Conservation (phyloP, 202 grass and related monocot species). For the Eragrostis tef region DNA sequence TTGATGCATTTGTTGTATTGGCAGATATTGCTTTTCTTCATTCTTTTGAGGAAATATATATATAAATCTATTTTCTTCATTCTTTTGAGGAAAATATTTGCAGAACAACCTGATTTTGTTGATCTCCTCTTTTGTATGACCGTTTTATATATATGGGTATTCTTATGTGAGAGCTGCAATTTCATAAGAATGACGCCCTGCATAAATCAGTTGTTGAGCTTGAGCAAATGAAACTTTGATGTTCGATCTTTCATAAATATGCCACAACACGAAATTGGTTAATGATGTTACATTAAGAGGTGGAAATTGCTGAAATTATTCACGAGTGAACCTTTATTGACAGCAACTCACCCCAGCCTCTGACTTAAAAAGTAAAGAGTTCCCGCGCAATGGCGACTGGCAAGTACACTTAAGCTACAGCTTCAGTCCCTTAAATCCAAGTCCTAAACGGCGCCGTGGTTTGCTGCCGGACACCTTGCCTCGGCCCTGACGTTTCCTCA, state of each 20-base stretch:
- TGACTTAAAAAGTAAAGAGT: too few species aligned
- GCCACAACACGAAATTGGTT: background rate
- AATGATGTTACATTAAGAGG: background rate
- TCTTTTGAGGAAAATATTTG: background rate
- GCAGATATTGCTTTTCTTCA: background rate
- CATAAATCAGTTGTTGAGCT: background rate
- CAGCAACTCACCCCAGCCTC: too few species aligned
- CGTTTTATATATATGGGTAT: background rate
- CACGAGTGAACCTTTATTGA: background rate
- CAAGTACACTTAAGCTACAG: background rate
- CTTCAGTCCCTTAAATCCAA: background rate
- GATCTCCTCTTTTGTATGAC: background rate
- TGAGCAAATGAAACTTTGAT: background rate
- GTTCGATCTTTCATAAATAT: background rate
- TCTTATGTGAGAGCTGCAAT: background rate
- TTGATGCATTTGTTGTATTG: conserved; percentile 10
- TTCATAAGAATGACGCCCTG: background rate
- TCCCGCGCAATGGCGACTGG: too few species aligned
- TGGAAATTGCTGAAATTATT: background rate
- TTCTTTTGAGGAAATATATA: background rate
- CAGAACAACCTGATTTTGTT: conserved; percentile 19
- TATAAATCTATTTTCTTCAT: too few species aligned
- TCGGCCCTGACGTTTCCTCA: conserved; percentile 8
- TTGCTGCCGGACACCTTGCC: conserved; percentile 20
- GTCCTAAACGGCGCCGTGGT: conserved; percentile 35